phyloP scores from a whole-genome alignment of 345 rosid species.

The Salix caprea region DNA sequence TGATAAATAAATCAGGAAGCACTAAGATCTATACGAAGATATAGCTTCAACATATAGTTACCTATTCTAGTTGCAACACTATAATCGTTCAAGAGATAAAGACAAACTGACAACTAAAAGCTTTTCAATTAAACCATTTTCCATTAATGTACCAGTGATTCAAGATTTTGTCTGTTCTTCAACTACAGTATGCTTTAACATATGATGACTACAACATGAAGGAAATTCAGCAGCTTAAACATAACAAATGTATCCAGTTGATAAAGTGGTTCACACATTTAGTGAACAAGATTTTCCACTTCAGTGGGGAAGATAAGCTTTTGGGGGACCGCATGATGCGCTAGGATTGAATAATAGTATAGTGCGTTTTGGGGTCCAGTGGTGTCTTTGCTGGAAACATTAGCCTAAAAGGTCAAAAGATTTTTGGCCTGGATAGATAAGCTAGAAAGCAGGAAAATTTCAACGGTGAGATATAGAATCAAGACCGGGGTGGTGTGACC shows the following conservation, averaged over 20 bases:
- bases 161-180: not conserved
- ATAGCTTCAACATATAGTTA: not conserved
- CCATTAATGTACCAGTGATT: not conserved
- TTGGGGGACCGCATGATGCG: not conserved
- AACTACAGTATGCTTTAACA: not conserved
- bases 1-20: not conserved
- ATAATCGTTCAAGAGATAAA: not conserved
- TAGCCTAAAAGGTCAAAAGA: not conserved
- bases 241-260: not conserved
- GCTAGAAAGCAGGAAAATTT: not conserved
- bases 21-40: not conserved
- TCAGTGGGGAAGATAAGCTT: slow-evolving; percentile 14
- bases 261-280: not conserved
- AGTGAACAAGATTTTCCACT: slow-evolving; percentile 16
- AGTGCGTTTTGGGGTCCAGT: slow-evolving; percentile 7
- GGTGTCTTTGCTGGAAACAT: slow-evolving; percentile 3
- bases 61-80: not conserved
- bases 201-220: not conserved
- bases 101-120: not conserved
- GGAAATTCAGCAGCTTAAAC: not conserved
- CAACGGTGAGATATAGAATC: not conserved
- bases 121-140: not conserved
- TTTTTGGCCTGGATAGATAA: slow-evolving; percentile 4
- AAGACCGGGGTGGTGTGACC: not conserved
- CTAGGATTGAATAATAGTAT: not conserved